Conservation (phyloP, 2,329 filamentous ascomycete species). For the Phymatotrichopsis omnivora region DNA sequence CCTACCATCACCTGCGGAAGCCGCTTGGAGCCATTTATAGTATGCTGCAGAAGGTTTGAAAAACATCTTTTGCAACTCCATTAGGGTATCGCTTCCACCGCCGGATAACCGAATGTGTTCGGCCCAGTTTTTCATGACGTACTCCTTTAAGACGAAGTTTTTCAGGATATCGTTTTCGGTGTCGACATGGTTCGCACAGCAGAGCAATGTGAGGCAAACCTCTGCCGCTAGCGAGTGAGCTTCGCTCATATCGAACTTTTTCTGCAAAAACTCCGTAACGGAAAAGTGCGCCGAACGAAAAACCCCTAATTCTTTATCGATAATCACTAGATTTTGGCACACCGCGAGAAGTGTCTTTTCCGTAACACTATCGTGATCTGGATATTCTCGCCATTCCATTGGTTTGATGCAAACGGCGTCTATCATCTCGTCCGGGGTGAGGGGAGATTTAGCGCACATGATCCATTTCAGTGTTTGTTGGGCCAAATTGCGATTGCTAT, state of each 20-base stretch:
- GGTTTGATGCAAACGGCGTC: constrained; percentile 2
- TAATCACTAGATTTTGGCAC: constrained; percentile 17
- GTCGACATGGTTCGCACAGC: no score
- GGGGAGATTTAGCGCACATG: constrained; percentile 1
- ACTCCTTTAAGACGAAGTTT: no score
- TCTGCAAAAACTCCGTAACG: constrained; percentile 6
- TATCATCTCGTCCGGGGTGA: not conserved
- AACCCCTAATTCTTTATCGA: constrained; percentile 8
- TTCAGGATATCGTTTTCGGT: no score
- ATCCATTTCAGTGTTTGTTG: not conserved
- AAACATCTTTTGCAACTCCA: not conserved
- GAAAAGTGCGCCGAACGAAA: constrained; percentile 18
- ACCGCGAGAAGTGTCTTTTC: not conserved
- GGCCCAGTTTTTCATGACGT: constrained; percentile 4
- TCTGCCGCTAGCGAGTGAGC: not conserved
- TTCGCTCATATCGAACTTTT: not conserved
- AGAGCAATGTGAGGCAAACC: constrained; percentile 2
- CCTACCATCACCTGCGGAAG: not conserved
- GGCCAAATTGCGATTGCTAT: not conserved
- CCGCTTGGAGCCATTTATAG: not conserved
- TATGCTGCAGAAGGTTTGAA: not conserved
- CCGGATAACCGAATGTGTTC: not conserved
- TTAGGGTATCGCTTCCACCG: not conserved
- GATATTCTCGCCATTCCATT: not conserved
- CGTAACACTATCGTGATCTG: not conserved